Conservation (phyloP, 2,329 filamentous ascomycete species). For the Claviceps pazoutovae region DNA sequence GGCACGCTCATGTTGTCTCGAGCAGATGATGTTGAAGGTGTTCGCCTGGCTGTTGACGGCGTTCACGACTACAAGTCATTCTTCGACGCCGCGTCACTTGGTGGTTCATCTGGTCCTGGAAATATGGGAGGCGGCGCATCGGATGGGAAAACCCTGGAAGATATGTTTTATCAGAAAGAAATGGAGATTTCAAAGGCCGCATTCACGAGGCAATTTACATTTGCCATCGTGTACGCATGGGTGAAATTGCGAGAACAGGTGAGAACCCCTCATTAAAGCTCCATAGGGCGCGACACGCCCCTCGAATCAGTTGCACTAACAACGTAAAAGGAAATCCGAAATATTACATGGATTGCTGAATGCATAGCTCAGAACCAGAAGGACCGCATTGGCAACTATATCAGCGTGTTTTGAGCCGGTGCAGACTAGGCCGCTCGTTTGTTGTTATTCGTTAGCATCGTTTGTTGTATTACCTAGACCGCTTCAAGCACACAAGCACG, state of each 20-base stretch:
- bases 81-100: conserved; percentile 79
- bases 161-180: conserved; percentile 98
- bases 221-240: conserved; percentile 92
- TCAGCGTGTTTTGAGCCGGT: conserved; percentile 71
- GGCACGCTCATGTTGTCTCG: conserved; percentile 89
- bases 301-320: conserved; percentile 17
- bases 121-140: conserved; percentile 72
- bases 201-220: conserved; percentile 92
- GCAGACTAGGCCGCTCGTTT: background rate
- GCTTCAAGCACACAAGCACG: conserved; percentile 23
- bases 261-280: conserved; percentile 18
- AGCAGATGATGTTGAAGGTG: conserved; percentile 88
- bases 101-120: conserved; percentile 57
- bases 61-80: conserved; percentile 89
- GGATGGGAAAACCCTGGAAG: conserved; percentile 83
- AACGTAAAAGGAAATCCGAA: conserved; percentile 72
- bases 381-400: conserved; percentile 96
- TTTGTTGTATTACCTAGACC: conserved; percentile 31
- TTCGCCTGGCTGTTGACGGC: conserved; percentile 84
- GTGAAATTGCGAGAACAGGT: conserved; percentile 96
- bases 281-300: background rate
- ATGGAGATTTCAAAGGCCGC: conserved; percentile 95
- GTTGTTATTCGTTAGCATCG: conserved; percentile 12
- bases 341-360: conserved; percentile 98
- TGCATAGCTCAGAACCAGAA: conserved; percentile 99